phyloP scores from a whole-genome alignment of 345 rosid genomes.

The Noccaea bulbosa region DNA sequence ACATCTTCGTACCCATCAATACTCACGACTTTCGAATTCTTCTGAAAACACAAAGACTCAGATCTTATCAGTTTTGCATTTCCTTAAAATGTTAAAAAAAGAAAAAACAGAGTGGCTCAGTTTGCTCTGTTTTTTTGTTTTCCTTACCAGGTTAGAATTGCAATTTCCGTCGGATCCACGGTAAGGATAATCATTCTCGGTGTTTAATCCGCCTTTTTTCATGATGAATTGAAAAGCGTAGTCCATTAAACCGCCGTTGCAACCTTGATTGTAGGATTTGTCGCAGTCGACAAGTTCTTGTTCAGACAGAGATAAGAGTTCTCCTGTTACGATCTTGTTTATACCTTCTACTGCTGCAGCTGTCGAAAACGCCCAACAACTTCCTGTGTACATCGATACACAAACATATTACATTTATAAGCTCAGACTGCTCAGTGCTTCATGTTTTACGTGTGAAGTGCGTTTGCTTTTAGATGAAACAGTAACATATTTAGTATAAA shows the following conservation, averaged over 20 bases:
- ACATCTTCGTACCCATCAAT: constrained; percentile 90
- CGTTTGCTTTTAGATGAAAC: constrained; percentile 8
- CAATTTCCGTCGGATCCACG: constrained; percentile 56
- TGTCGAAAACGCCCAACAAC: constrained; percentile 99
- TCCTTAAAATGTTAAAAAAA: neutral
- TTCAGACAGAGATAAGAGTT: constrained; percentile 70
- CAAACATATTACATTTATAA: neutral
- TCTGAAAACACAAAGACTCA: constrained; percentile 41
- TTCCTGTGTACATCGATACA: constrained; percentile 55
- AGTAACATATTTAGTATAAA: neutral
- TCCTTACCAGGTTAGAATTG: constrained; percentile 55
- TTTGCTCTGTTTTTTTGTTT: constrained; percentile 5
- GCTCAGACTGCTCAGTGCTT: neutral
- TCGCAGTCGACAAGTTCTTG: constrained; percentile 98
- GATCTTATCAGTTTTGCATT: neutral
- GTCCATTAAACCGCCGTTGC: constrained; percentile 97
- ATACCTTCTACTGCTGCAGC: constrained; percentile 86
- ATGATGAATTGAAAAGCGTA: constrained; percentile 91
- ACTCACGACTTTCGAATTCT: constrained; percentile 71
- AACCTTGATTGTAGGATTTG: constrained; percentile 64
- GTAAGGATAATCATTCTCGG: constrained; percentile 83
- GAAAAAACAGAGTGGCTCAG: constrained; percentile 29
- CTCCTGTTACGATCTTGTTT: constrained; percentile 86
- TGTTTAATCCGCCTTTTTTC: constrained; percentile 79
- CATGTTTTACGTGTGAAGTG: constrained; percentile 4